A percentile compares a stretch with the other conserved stretches of the same genome.
phyloP scores from a whole-genome alignment of 345 rosid species.

The Triadica sebifera region DNA sequence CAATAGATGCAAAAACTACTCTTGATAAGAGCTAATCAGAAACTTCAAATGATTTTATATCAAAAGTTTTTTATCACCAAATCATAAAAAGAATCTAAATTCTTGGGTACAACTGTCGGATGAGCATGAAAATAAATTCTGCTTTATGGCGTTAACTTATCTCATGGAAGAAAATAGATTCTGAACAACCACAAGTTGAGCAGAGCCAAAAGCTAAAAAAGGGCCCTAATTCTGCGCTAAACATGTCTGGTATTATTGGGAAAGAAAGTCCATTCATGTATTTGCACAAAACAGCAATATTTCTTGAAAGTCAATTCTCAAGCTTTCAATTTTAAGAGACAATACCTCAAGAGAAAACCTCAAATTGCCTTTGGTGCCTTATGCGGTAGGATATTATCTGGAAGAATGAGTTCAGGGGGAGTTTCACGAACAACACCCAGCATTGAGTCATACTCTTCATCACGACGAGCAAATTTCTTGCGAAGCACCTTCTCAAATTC shows the following conservation, averaged over 20 bases:
- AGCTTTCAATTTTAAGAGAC: slow-evolving; percentile 19
- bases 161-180: slow-evolving; percentile 15
- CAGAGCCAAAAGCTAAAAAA: slow-evolving; percentile 12
- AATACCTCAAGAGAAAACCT: slow-evolving; percentile 21
- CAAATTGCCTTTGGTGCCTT: slow-evolving; percentile 48
- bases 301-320: slow-evolving; percentile 30
- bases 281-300: slow-evolving; percentile 29
- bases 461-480: slow-evolving; percentile 63
- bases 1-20: neutral
- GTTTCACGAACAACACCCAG: slow-evolving; percentile 77
- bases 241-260: slow-evolving; percentile 43
- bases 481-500: slow-evolving; percentile 90
- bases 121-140: slow-evolving; percentile 24
- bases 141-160: slow-evolving; percentile 28
- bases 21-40: neutral
- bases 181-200: slow-evolving; percentile 21
- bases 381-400: slow-evolving; percentile 55
- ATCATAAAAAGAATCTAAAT: slow-evolving; percentile 4
- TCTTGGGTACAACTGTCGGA: slow-evolving; percentile 21
- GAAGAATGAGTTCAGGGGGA: slow-evolving; percentile 73
- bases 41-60: neutral
- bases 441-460: slow-evolving; percentile 88
- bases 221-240: slow-evolving; percentile 27
- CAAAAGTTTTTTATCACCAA: slow-evolving; percentile 5
- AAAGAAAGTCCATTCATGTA: slow-evolving; percentile 35